Base-by-base conservation (phyloP, 192 early-diverging fungal genomes). In the Backusella parvicylindrica region DNA sequence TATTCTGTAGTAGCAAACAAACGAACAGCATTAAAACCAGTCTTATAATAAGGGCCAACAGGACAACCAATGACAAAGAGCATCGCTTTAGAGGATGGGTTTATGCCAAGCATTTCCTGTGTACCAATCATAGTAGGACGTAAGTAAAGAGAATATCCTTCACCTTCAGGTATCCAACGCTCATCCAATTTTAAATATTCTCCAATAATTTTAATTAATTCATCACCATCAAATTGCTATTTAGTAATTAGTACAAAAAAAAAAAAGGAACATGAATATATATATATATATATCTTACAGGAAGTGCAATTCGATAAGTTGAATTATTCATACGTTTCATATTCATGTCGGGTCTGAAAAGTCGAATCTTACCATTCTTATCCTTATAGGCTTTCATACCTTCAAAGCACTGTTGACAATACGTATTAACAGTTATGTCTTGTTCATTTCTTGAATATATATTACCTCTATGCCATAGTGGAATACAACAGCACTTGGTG, bases 321-420 rank as follows among this genome's bases (percentile, higher is more conserved):
- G 93, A 94, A 26, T 70, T 83, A 76, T 89, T 89, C 77, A 98
- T 86, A 60, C 97, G 90, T 79, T 84, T 85, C 96, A 98, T 98
- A 90, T 98, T 98, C 94, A 94, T 94, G 53, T 98, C 93, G 1
- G 97, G 95, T 18, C 97, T 90, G 89, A 98, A 98, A 71, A 98
- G 82, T 60, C 95, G 88, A 74, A 96, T 93, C 67, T 89, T 90
- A 30, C 95, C 94, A 9, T 92, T 73, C 74, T 91, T 92, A 76
- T 96, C 94, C 79, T 95, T 95, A 86, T 95, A 99, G 31, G 94
- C 95, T 83, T 95, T 95, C 85, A 93, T 88, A 37, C 94, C 93
- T 84, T 99, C 97, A 75, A 99, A 99, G 67, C 95, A 95, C 88
- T 84, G 69, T 23, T 37, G 40, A 43, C 11, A 40, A 16, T 41